Evolutionary conservation across 1,284 basidiomycete genomes (phyloP).

Genomic region (Moesziomyces antarcticus): DNA sequence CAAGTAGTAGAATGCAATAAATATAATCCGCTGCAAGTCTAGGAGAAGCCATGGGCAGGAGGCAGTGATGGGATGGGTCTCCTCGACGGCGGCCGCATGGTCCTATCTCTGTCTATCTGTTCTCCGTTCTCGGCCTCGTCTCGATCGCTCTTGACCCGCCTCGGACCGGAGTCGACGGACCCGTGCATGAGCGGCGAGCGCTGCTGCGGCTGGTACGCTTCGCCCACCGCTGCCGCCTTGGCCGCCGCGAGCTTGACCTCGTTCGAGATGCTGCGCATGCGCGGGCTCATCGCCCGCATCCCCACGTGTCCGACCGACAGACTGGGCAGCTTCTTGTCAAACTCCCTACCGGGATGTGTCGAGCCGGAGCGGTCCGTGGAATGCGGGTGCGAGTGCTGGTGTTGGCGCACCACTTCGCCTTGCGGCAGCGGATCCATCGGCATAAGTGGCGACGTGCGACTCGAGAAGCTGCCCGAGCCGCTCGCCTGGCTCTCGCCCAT

Average conservation of each 20-base stretch:
- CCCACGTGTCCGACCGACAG: conserved; percentile 5
- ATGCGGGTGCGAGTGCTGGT: conserved; percentile 40
- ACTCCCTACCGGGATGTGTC: conserved; percentile 3
- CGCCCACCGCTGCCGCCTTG: conserved; percentile 5
- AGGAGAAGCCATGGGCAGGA: conserved; percentile 21
- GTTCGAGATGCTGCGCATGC: conserved; percentile 34
- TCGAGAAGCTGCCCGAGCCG: conserved; percentile 2
- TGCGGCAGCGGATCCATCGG: conserved; percentile 30
- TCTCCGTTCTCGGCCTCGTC: background rate
- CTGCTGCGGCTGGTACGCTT: background rate
- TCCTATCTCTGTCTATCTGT: conserved; percentile 22
- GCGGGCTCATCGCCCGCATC: conserved; percentile 22
- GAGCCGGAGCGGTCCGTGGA: conserved; percentile 8
- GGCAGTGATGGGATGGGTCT: conserved; percentile 42
- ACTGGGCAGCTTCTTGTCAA: conserved; percentile 11
- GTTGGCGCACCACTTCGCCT: conserved; percentile 11
- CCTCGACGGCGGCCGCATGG: conserved; percentile 39
- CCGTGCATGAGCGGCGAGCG: conserved; percentile 19
- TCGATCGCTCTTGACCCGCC: conserved; percentile 5
- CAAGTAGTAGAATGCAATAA: no score
- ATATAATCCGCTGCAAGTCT: background rate
- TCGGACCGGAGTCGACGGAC: conserved; percentile 17
- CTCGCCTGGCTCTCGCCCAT: conserved; percentile 8
- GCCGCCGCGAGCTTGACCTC: conserved; percentile 33
- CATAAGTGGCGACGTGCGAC: conserved; percentile 30